Evolutionary conservation across 768 basidiomycete species (phyloP).

Genomic region (Sporobolomyces phaffii): DNA sequence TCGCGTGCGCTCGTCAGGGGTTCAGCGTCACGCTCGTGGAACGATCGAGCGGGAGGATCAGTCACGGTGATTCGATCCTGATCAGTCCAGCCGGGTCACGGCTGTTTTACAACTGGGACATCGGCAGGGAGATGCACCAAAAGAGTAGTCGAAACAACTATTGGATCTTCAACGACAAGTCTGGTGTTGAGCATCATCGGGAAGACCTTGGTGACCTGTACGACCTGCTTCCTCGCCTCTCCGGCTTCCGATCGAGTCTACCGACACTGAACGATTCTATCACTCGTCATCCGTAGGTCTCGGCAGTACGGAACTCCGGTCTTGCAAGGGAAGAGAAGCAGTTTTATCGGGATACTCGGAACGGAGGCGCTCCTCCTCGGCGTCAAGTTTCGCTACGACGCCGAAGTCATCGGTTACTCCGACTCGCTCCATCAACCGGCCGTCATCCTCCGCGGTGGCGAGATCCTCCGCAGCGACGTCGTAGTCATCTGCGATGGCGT

Average conservation of each 20-base stretch:
- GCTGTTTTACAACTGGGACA: constrained; percentile 28
- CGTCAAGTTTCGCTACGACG: constrained; percentile 3
- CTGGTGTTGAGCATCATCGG: background rate
- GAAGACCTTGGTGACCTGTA: background rate
- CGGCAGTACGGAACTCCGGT: constrained; percentile 7
- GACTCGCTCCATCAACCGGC: constrained; percentile 20
- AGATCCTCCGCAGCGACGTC: constrained; percentile 6
- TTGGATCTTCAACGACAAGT: constrained; percentile 21
- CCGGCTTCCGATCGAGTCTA: no score
- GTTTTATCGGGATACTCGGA: constrained; percentile 29
- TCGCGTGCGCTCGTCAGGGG: constrained; percentile 35
- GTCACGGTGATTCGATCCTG: constrained; percentile 33
- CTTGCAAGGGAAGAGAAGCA: constrained; percentile 17
- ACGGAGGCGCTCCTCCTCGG: constrained; percentile 29
- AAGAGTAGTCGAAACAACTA: background rate
- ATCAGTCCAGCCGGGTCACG: constrained; percentile 23
- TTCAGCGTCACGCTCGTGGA: constrained; percentile 30
- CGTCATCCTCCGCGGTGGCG: background rate
- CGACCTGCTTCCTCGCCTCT: background rate
- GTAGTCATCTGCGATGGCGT: constrained; percentile 29
- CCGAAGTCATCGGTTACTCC: constrained; percentile 8
- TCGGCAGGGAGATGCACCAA: constrained; percentile 26
- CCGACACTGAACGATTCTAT: no score
- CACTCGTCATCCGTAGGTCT: background rate
- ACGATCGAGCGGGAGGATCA: constrained; percentile 20